phyloP scores from a whole-genome alignment of 2,329 filamentous ascomycete genomes.

The Cladorrhinum sp. region DNA sequence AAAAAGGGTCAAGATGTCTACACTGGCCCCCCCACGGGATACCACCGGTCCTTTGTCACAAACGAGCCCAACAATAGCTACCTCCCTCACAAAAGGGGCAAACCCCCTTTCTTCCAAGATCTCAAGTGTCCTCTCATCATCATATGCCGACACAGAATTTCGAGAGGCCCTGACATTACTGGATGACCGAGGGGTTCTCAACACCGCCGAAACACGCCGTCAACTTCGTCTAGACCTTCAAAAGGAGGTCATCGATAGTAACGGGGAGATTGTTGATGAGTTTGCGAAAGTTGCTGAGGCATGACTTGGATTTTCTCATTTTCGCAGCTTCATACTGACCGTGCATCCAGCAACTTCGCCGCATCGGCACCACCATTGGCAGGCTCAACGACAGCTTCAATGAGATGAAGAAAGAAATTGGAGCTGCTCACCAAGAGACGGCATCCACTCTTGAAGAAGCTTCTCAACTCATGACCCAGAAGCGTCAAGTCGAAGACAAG shows the following conservation, averaged over 20 bases:
- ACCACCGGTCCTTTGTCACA: conserved; percentile 32
- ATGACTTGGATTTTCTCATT: conserved; percentile 31
- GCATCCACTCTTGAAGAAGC: conserved; percentile 74
- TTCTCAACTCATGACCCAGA: conserved; percentile 67
- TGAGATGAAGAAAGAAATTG: conserved; percentile 75
- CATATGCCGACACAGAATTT: conserved; percentile 90
- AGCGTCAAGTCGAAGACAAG: conserved; percentile 72
- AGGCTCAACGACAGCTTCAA: conserved; percentile 76
- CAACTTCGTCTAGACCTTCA: conserved; percentile 80
- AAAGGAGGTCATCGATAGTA: conserved; percentile 88
- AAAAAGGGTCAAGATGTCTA: conserved; percentile 11
- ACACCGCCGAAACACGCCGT: conserved; percentile 74
- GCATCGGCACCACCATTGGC: conserved; percentile 75
- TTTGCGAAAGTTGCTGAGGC: conserved; percentile 90
- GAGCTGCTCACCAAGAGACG: conserved; percentile 71
- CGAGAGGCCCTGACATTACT: conserved; percentile 77
- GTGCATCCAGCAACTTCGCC: conserved; percentile 68
- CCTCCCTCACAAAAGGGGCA: conserved; percentile 31
- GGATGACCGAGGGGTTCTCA: conserved; percentile 67
- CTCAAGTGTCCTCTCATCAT: conserved; percentile 81
- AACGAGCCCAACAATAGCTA: conserved; percentile 30
- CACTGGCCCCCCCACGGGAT: conserved; percentile 16
- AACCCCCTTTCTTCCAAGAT: conserved; percentile 79
- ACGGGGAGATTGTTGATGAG: conserved; percentile 82
- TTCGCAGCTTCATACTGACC: background rate